These are phyloP conservation scores for Claviceps sp. DNA, from an alignment of 2,329 filamentous ascomycete species.

Conservation along the genomic window DNA sequence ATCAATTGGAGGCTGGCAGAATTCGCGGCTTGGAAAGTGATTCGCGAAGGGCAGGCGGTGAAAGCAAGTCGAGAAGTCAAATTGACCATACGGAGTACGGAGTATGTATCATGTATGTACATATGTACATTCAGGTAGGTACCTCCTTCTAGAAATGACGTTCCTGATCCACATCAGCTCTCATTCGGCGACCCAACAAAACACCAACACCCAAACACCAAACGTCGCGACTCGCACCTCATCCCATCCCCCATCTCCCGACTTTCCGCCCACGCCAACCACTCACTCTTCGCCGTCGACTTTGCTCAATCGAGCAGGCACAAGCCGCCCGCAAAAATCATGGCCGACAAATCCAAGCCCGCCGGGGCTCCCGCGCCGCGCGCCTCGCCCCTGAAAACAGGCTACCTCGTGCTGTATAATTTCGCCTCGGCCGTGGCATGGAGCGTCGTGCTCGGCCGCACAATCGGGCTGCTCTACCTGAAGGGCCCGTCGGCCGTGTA, in stretches of 20 bases:
- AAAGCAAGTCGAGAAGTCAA: not conserved
- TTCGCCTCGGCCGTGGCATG: constrained; percentile 63
- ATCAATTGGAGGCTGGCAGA: not conserved
- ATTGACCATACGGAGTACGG: no score
- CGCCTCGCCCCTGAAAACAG: constrained; percentile 27
- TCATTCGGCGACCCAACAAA: no score
- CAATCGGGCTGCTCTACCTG: constrained; percentile 38
- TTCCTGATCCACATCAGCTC: no score
- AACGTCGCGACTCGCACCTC: no score
- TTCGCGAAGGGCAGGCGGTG: not conserved
- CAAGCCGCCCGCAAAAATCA: not conserved
- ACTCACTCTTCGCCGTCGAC: no score
- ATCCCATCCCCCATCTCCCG: no score
- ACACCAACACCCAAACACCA: no score
- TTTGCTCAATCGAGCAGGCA: no score
- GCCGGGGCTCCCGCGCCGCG: not conserved
- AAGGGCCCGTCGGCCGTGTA: constrained; percentile 48
- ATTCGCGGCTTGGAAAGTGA: not conserved
- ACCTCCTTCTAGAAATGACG: no score
- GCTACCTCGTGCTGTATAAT: constrained; percentile 82
- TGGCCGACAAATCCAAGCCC: not conserved
- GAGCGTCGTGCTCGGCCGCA: constrained; percentile 60
- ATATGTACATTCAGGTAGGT: not conserved
- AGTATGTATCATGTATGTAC: no score
- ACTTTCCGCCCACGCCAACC: no score